phyloP scores from a whole-genome alignment of 129 eudicot genomes.

The Arctium minus region DNA sequence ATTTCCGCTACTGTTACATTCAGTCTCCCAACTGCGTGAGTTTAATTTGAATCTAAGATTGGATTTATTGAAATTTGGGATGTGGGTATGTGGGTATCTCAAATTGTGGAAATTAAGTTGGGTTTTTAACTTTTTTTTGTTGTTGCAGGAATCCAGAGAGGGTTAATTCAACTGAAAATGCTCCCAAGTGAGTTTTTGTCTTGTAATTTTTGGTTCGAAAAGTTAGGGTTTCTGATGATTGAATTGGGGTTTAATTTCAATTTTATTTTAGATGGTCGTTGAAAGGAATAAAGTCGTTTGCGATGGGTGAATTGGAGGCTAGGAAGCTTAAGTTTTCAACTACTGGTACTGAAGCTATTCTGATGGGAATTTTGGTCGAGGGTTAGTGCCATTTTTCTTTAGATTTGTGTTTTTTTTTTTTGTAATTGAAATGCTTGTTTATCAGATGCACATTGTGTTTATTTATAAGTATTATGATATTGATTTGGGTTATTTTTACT shows the following conservation, averaged over 20 bases:
- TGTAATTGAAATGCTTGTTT: background rate
- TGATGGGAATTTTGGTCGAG: conserved; percentile 70
- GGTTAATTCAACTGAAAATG: conserved; percentile 43
- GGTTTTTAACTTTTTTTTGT: background rate
- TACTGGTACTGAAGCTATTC: conserved; percentile 75
- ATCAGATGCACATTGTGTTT: background rate
- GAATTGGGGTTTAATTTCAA: conserved; percentile 23
- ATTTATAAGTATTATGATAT: background rate
- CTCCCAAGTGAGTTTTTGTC: conserved; percentile 55
- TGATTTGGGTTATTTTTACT: background rate
- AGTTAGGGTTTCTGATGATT: conserved; percentile 4
- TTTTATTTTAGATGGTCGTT: conserved; percentile 64
- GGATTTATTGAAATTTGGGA: background rate
- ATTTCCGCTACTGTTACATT: conserved; percentile 39
- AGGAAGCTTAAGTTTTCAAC: conserved; percentile 56
- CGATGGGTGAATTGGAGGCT: conserved; percentile 80
- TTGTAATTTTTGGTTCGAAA: background rate
- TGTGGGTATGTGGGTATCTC: background rate
- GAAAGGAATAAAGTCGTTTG: conserved; percentile 72
- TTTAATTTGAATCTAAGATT: background rate
- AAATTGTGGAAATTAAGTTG: background rate
- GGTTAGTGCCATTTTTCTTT: conserved; percentile 39
- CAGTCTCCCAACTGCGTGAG: conserved; percentile 84
- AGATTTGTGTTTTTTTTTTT: background rate
- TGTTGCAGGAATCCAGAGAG: conserved; percentile 59